phyloP scores from a whole-genome alignment of 495 filamentous ascomycete species.

The Hypoxylon rickii region DNA sequence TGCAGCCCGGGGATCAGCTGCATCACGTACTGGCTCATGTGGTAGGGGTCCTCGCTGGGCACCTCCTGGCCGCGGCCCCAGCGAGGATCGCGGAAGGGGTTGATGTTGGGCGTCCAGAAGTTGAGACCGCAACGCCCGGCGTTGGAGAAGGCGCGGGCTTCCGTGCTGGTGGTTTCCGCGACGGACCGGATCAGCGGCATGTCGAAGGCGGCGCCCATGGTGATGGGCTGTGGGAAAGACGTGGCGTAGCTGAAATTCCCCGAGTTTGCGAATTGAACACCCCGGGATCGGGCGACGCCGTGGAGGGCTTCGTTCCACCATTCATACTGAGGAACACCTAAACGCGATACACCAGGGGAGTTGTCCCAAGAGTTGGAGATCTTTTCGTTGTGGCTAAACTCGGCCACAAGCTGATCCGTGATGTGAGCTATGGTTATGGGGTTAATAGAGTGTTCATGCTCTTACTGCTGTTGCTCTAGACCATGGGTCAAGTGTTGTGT shows the following conservation, averaged over 20 bases:
- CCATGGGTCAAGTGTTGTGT: conserved; percentile 43
- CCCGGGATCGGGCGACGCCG: conserved; percentile 55
- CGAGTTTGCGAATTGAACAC: conserved; percentile 54
- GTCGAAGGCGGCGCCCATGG: conserved; percentile 64
- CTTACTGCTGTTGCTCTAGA: conserved; percentile 49
- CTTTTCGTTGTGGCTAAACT: conserved; percentile 48
- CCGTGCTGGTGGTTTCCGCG: conserved; percentile 59
- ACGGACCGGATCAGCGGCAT: conserved; percentile 62
- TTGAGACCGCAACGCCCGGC: conserved; percentile 58
- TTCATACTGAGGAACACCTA: conserved; percentile 61
- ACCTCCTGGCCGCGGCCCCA: conserved; percentile 69
- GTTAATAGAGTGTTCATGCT: background rate
- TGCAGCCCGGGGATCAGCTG: conserved; percentile 64
- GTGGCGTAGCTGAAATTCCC: conserved; percentile 63
- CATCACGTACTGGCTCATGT: conserved; percentile 59
- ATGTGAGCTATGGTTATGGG: background rate
- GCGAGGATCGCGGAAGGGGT: conserved; percentile 62
- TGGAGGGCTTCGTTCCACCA: conserved; percentile 63
- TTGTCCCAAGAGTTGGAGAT: conserved; percentile 61
- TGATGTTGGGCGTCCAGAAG: conserved; percentile 68
- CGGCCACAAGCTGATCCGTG: conserved; percentile 30
- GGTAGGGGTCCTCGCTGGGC: conserved; percentile 64
- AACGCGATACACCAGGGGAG: conserved; percentile 58
- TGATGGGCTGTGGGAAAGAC: conserved; percentile 65
- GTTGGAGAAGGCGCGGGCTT: conserved; percentile 68